A percentile compares a stretch with the other conserved stretches of the same genome.
Conservation (phyloP, 2,329 filamentous ascomycete genomes). For the Penicillium janthinellum region DNA sequence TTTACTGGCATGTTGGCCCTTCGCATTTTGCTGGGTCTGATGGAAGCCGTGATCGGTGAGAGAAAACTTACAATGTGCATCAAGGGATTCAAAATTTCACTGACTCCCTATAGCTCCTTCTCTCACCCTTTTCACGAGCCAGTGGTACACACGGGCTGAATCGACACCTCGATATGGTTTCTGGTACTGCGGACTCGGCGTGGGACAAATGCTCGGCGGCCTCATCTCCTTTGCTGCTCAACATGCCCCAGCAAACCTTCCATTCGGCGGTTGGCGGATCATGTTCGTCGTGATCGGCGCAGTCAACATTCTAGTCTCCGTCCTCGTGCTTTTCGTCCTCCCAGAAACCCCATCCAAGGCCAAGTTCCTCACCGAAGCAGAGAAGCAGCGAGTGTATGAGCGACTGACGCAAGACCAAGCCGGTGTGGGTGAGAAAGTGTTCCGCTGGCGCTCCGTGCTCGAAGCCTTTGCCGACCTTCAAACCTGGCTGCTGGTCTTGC, state of each 20-base stretch:
- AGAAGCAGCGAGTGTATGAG: slow-evolving; percentile 21
- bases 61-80: background rate
- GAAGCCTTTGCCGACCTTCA: slow-evolving; percentile 25
- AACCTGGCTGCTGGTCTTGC: slow-evolving; percentile 26
- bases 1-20: slow-evolving; percentile 56
- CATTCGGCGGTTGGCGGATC: slow-evolving; percentile 30
- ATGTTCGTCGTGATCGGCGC: slow-evolving; percentile 34
- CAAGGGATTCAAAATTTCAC: background rate
- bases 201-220: slow-evolving; percentile 33
- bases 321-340: slow-evolving; percentile 27
- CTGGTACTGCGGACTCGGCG: slow-evolving; percentile 34
- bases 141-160: slow-evolving; percentile 33
- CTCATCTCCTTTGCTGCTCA: slow-evolving; percentile 34
- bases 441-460: slow-evolving; percentile 26
- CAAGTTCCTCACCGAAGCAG: slow-evolving; percentile 24
- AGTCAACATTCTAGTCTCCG: slow-evolving; percentile 25
- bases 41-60: slow-evolving; percentile 43
- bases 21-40: slow-evolving; percentile 60
- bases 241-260: slow-evolving; percentile 23
- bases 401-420: slow-evolving; percentile 24
- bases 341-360: slow-evolving; percentile 25
- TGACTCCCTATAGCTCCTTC: slow-evolving; percentile 21
- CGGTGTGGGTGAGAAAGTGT: slow-evolving; percentile 16
- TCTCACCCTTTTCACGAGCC: slow-evolving; percentile 31
- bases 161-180: slow-evolving; percentile 31